Conservation (phyloP, 345 rosid species). For the Moricandia moricandioides region DNA sequence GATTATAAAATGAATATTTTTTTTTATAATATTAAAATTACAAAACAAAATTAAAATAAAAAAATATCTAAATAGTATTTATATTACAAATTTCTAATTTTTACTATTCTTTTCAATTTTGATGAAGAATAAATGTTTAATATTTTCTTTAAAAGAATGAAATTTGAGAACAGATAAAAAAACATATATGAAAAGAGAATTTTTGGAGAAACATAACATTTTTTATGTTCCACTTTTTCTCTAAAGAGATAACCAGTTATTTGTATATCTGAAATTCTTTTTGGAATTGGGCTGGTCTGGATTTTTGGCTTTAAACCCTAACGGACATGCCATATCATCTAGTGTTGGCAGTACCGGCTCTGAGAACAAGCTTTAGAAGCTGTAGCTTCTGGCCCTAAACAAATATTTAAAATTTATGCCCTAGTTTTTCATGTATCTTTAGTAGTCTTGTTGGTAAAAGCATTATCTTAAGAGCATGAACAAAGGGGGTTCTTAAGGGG, state of each 20-base stretch:
- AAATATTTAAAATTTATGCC: too few species aligned
- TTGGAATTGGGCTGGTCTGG: not conserved
- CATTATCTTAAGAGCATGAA: too few species aligned
- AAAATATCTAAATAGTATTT: too few species aligned
- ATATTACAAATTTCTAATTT: too few species aligned
- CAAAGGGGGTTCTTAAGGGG: too few species aligned
- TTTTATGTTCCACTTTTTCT: not conserved
- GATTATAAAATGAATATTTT: too few species aligned
- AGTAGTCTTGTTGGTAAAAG: too few species aligned
- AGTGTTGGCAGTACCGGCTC: not conserved
- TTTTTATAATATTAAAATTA: too few species aligned
- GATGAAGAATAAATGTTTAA: not conserved
- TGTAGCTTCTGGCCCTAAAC: too few species aligned
- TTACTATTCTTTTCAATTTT: not conserved
- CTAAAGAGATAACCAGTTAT: not conserved
- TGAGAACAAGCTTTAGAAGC: too few species aligned
- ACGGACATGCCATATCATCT: not conserved
- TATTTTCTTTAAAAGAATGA: not conserved
- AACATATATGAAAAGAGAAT: not conserved
- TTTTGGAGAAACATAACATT: not conserved
- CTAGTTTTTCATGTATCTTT: too few species aligned
- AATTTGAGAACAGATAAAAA: not conserved
- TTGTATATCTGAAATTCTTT: not conserved
- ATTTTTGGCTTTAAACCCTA: not conserved
- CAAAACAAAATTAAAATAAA: too few species aligned